phyloP scores from a whole-genome alignment of 2,329 filamentous ascomycete genomes.

The Aureobasidium sp. region DNA sequence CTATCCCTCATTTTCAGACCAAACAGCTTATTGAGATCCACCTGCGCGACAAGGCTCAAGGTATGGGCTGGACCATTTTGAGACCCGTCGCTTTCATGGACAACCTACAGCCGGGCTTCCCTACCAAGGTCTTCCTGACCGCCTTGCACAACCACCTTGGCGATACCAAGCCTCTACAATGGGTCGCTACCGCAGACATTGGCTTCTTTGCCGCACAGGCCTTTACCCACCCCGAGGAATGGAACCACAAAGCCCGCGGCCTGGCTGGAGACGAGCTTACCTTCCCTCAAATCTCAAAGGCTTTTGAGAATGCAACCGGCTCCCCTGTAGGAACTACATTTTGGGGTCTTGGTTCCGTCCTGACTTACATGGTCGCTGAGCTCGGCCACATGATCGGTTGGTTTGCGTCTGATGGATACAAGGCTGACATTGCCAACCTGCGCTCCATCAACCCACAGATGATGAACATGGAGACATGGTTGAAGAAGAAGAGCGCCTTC shows the following conservation, averaged over 20 bases:
- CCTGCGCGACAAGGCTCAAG: slow-evolving; percentile 41
- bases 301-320: slow-evolving; percentile 43
- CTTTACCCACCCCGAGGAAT: slow-evolving; percentile 40
- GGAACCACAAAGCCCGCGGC: slow-evolving; percentile 40
- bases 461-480: slow-evolving; percentile 29
- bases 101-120: slow-evolving; percentile 45
- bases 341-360: slow-evolving; percentile 33
- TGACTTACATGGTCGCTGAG: slow-evolving; percentile 38
- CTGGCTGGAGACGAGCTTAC: slow-evolving; percentile 50
- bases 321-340: slow-evolving; percentile 38
- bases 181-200: slow-evolving; percentile 43
- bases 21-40: slow-evolving; percentile 58
- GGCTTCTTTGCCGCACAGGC: slow-evolving; percentile 45
- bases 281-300: slow-evolving; percentile 38
- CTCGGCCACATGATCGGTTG: slow-evolving; percentile 33
- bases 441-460: slow-evolving; percentile 40
- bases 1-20: slow-evolving; percentile 49
- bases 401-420: slow-evolving; percentile 45
- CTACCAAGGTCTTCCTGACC: slow-evolving; percentile 45
- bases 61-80: slow-evolving; percentile 56
- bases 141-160: slow-evolving; percentile 34
- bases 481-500: slow-evolving; percentile 26
- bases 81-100: slow-evolving; percentile 59
- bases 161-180: slow-evolving; percentile 28
- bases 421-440: slow-evolving; percentile 39